Base-by-base conservation (phyloP, 1,139 yeast genomes). In the Lodderomyces parapsilosis region DNA sequence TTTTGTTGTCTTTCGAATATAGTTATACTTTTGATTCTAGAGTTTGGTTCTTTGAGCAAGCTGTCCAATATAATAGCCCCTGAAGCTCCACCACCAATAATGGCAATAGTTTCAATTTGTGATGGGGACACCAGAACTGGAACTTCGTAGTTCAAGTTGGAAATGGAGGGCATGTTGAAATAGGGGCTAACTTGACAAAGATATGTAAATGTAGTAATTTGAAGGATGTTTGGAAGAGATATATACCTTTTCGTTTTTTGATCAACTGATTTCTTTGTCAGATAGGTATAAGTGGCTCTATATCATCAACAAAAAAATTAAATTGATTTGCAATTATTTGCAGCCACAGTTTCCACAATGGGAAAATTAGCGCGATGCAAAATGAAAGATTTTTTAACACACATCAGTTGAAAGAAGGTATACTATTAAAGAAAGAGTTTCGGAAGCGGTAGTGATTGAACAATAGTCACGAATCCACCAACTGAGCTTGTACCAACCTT, bases 51-150 rank as follows among this genome's bases (percentile, higher is more conserved):
- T 37, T 66, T 59, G 2, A 69, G 49, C 6, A 76, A 51, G 4
- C 67, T 50, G 44, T 74, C 78, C 11, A 74, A 57, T 0, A 68
- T 60, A 27, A 74, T 63, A 10, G 77, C 74, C 3, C 80, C 80
- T 1, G 77, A 69, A 3, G 81, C 80, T 1, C 81, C 81, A 17
- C 77, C 80, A 1, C 81, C 81, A 15, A 76, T 72, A 30, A 76
- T 63, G 8, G 79, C 81, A 10, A 74, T 56, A 2, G 65, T 57
- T 40, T 59, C 52, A 24, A 65, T 45, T 49, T 53, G 52, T 4
- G 38, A 10, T 6, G 34, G 18, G 7, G 52, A 32, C 8, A 52
- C 13, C 3, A 30, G 14, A 14, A 52, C 51, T 3, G 52, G 53
- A 10, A 35, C 32, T 4, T 43, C 45, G 23, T 45, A 41, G 23